Base-by-base conservation (phyloP, 2,329 filamentous ascomycete genomes). In the Xenoacremonium recifei region DNA sequence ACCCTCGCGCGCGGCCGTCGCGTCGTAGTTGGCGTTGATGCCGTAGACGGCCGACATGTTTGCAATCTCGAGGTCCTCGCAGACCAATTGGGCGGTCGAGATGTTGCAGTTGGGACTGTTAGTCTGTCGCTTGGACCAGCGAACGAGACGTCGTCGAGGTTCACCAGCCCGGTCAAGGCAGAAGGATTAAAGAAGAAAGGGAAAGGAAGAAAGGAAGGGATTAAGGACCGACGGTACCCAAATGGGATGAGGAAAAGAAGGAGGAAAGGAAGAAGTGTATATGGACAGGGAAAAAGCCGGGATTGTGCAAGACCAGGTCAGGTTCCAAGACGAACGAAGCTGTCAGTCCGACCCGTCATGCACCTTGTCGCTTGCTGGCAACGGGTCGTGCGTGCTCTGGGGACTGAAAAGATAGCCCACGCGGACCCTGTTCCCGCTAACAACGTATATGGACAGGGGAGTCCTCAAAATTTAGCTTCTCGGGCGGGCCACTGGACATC, bases 21-120 rank as follows among this genome's bases (percentile, higher is more conserved):
- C 65, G 56, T 77, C 75, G 55, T 76, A 71, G 54, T 70, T 75
- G 54, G 65, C 67, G 49, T 60, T 63, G 15, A 59, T 50, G 36
- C 51, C 55, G 21, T 45, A 45, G 36, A 48, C 27, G 37, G 49
- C 39, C 38, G 56, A 47, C 56, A 59, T 59, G 42, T 27, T 55
- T 44, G 47, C 6, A 23, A 15, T 11, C 10, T 32, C 42, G 47
- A 36, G 17, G 33, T 40, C 29, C 19, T 40, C 19, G 5, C n/a
- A 27, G 36, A 33, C 36, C 34, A 35, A 18, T 27, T 37, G 15
- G n/a, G 34, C 30, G 23, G 29, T 39, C 12, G 17, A 35, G 38
- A 35, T 46, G 23, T 58, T 47, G 53, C 49, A 45, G 41, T 37
- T n/a, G 5, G 33, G 6, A n/a, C 12, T 20, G 17, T 37, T 30